Conservation (phyloP, 257 asterid species). For the Misopates orontium region DNA sequence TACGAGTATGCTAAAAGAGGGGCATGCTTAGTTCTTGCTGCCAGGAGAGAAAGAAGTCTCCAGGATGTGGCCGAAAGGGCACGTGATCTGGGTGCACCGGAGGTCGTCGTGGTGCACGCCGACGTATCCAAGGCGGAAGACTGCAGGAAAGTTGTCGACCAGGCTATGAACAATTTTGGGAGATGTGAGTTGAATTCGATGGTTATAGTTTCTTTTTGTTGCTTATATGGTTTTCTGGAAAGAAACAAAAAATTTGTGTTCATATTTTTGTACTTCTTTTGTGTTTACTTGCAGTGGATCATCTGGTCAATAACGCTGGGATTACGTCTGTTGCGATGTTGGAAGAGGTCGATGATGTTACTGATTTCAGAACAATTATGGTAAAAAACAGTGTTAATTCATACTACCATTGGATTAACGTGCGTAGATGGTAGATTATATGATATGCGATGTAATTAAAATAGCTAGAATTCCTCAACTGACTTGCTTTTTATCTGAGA, state of each 20-base stretch:
- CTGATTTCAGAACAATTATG: slow-evolving; percentile 45
- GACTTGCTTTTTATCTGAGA: too few relatives aligned
- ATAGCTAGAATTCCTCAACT: too few relatives aligned
- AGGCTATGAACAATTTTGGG: slow-evolving; percentile 59
- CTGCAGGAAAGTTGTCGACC: slow-evolving; percentile 51
- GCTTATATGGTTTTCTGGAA: not conserved
- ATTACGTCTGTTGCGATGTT: slow-evolving; percentile 39
- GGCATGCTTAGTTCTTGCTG: slow-evolving; percentile 58
- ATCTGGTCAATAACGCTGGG: slow-evolving; percentile 65
- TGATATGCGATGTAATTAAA: too few relatives aligned
- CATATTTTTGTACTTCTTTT: not conserved
- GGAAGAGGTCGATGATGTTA: slow-evolving; percentile 52
- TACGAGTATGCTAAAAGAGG: slow-evolving; percentile 72
- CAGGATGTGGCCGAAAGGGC: slow-evolving; percentile 57
- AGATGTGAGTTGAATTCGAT: slow-evolving; percentile 32
- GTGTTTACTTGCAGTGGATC: slow-evolving; percentile 54
- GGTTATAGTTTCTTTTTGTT: not conserved
- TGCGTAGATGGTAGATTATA: too few relatives aligned
- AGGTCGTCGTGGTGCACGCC: slow-evolving; percentile 43
- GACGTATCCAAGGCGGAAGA: slow-evolving; percentile 57
- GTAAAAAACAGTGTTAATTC: slow-evolving; percentile 19
- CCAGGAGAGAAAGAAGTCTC: slow-evolving; percentile 55
- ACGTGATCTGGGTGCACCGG: slow-evolving; percentile 48
- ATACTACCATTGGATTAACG: not conserved
- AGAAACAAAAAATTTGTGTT: not conserved